A percentile compares a stretch with the other conserved stretches of the same genome.
Conservation (phyloP, 768 basidiomycete genomes). For the Crucibulum laeve region DNA sequence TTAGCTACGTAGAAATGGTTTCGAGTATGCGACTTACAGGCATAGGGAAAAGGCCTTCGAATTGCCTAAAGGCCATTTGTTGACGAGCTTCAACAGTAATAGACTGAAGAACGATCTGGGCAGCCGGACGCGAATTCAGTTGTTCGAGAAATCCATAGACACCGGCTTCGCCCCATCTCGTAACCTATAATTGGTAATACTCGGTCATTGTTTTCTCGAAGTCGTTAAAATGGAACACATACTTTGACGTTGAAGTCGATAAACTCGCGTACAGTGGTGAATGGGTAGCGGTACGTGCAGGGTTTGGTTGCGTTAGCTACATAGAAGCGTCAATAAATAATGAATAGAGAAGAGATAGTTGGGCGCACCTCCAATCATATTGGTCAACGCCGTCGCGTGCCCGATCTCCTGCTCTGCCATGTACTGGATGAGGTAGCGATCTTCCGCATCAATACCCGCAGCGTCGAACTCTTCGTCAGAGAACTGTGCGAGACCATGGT, state of each 20-base stretch:
- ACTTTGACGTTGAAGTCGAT: conserved; percentile 38
- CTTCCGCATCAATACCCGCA: conserved; percentile 47
- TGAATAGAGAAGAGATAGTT: conserved; percentile 3
- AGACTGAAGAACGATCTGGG: conserved; percentile 7
- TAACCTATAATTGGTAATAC: not conserved
- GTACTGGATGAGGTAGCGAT: conserved; percentile 51
- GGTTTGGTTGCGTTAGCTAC: conserved; percentile 40
- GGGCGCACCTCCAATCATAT: conserved; percentile 39
- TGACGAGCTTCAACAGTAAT: conserved; percentile 6
- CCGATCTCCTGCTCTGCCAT: conserved; percentile 66
- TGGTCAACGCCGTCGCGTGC: conserved; percentile 49
- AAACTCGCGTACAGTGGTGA: conserved; percentile 52
- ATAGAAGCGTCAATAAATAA: not conserved
- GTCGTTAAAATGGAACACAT: too few relatives aligned
- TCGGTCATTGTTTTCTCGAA: too few relatives aligned
- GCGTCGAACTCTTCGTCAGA: conserved; percentile 50
- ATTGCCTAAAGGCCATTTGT: conserved; percentile 10
- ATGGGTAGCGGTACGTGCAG: conserved; percentile 56
- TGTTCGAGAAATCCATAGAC: conserved; percentile 10
- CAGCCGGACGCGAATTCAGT: conserved; percentile 7
- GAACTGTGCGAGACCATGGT: conserved; percentile 51
- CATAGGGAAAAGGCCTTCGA: conserved; percentile 8
- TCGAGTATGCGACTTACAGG: not conserved
- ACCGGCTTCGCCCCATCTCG: conserved; percentile 3
- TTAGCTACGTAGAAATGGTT: not conserved